Conservation (phyloP, 1,284 basidiomycete species). For the Moniliella sp. region DNA sequence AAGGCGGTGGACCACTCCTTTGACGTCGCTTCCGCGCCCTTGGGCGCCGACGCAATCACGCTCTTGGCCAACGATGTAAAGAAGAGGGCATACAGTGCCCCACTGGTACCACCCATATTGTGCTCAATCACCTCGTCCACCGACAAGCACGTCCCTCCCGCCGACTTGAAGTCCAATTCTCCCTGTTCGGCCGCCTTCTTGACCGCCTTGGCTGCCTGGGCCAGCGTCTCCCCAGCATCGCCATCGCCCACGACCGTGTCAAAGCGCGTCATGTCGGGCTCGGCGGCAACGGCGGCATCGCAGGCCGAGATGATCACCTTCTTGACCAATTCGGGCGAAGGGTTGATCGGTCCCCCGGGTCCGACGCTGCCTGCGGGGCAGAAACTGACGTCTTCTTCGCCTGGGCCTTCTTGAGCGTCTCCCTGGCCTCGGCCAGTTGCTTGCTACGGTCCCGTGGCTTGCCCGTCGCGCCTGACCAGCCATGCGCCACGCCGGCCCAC, state of each 20-base stretch:
- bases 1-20: conserved; percentile 25
- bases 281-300: conserved; percentile 32
- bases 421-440: conserved; percentile 2
- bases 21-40: no score
- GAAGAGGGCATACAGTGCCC: conserved; percentile 41
- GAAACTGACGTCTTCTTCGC: neutral
- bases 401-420: neutral
- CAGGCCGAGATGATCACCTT: conserved; percentile 31
- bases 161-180: conserved; percentile 20
- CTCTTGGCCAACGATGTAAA: conserved; percentile 36
- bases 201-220: conserved; percentile 13
- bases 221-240: conserved; percentile 31
- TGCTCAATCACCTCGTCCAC: conserved; percentile 13
- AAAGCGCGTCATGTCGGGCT: conserved; percentile 37
- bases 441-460: conserved; percentile 22
- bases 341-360: conserved; percentile 12
- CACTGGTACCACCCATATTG: conserved; percentile 35
- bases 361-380: neutral
- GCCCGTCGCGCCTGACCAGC: no score
- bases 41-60: no score
- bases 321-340: conserved; percentile 18
- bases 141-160: conserved; percentile 19
- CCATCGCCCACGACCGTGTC: conserved; percentile 36
- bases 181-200: conserved; percentile 6
- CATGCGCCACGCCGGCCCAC: conserved; percentile 35